These are phyloP conservation scores for Claviceps africana DNA, from an alignment of 2,329 filamentous ascomycete genomes.

Conservation along the genomic window DNA sequence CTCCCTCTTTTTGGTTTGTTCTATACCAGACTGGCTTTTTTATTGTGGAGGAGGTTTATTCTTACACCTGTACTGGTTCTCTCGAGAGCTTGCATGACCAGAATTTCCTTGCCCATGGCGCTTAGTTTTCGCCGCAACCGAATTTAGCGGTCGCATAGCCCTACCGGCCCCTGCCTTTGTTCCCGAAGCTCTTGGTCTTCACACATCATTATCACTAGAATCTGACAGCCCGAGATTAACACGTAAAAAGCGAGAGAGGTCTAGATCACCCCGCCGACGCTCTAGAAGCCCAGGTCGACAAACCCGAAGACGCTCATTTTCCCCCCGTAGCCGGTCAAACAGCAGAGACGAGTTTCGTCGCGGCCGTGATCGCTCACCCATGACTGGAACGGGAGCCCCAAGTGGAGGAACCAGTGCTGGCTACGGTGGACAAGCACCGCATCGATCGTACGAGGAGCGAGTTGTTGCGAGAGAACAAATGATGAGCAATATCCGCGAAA, in stretches of 20 bases:
- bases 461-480: constrained; percentile 77
- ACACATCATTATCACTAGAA: neutral
- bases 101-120: neutral
- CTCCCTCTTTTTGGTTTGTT: neutral
- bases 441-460: constrained; percentile 75
- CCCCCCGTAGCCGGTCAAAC: constrained; percentile 59
- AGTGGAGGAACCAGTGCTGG: constrained; percentile 56
- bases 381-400: constrained; percentile 58
- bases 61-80: neutral
- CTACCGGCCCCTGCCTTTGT: neutral
- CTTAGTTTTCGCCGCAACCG: neutral
- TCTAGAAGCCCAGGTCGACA: constrained; percentile 68
- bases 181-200: neutral
- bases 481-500: constrained; percentile 88
- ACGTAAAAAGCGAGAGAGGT: constrained; percentile 62
- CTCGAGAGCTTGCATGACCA: neutral
- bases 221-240: constrained; percentile 11
- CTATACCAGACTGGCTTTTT: neutral
- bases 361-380: constrained; percentile 66
- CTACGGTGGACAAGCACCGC: constrained; percentile 45
- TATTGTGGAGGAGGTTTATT: neutral
- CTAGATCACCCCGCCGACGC: constrained; percentile 64
- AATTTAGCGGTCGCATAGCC: neutral
- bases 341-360: constrained; percentile 68
- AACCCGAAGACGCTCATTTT: constrained; percentile 61